phyloP scores from a whole-genome alignment of 1,284 basidiomycete genomes.

The Pascua guehoae region DNA sequence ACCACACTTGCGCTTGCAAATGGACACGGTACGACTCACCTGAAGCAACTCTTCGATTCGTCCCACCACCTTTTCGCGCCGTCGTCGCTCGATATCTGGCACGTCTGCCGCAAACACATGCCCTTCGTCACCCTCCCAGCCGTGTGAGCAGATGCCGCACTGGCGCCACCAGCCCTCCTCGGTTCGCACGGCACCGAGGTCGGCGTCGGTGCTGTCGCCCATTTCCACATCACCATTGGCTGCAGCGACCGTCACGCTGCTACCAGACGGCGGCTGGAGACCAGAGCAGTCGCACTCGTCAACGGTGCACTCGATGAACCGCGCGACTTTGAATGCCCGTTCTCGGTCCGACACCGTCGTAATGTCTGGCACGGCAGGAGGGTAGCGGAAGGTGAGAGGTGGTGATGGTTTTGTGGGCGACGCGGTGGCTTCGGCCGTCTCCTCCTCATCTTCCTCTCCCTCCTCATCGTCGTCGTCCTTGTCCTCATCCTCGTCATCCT shows the following conservation, averaged over 20 bases:
- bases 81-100: constrained; percentile 44
- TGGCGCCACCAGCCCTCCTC: constrained; percentile 58
- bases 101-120: constrained; percentile 53
- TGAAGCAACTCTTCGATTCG: constrained; percentile 79
- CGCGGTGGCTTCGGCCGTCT: neutral
- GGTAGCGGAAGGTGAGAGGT: constrained; percentile 28
- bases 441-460: constrained; percentile 13
- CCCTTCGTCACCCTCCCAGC: constrained; percentile 64
- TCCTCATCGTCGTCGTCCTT: constrained; percentile 17
- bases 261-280: constrained; percentile 62
- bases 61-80: constrained; percentile 72
- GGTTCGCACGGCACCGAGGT: constrained; percentile 24
- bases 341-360: constrained; percentile 29
- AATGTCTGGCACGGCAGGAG: constrained; percentile 32
- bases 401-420: neutral
- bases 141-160: constrained; percentile 71
- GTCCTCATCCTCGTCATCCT: constrained; percentile 15
- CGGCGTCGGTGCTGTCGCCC: constrained; percentile 54
- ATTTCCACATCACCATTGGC: constrained; percentile 54
- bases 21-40: constrained; percentile 52
- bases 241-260: constrained; percentile 60
- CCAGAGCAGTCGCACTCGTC: constrained; percentile 60
- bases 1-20: neutral
- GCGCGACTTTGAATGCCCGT: constrained; percentile 44
- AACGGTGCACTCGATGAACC: constrained; percentile 38